Percentiles rank a stretch among this genome's conserved stretches.
phyloP scores from a whole-genome alignment of 202 grass and related monocot species.

The Brachypodium distachyon region DNA sequence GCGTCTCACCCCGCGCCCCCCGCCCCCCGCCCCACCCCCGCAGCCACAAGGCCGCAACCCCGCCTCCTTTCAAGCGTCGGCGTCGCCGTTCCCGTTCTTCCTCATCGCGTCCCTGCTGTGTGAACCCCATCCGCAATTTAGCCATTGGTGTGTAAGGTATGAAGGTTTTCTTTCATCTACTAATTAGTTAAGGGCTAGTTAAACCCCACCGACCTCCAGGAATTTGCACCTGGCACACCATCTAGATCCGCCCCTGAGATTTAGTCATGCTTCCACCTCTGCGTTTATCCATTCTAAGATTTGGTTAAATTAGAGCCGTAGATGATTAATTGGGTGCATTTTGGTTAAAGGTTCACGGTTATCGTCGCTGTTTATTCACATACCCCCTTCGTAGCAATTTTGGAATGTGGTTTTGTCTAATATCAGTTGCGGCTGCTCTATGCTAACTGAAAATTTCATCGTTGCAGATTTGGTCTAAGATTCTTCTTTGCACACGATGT shows the following conservation, averaged over 20 bases:
- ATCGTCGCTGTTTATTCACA: background rate
- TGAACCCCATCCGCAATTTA: background rate
- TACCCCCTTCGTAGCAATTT: background rate
- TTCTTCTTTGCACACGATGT: slow-evolving; percentile 1
- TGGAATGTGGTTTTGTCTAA: background rate
- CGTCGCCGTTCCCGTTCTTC: background rate
- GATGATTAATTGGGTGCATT: background rate
- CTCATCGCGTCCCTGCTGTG: background rate
- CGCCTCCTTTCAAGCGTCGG: background rate
- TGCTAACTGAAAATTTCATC: background rate
- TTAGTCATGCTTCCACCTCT: background rate
- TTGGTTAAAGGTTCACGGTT: background rate
- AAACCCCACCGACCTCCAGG: background rate
- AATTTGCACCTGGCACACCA: background rate
- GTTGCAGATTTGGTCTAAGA: background rate
- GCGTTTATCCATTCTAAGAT: background rate
- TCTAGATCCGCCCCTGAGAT: background rate
- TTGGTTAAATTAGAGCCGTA: background rate
- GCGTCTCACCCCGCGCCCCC: background rate
- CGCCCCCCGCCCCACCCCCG: background rate
- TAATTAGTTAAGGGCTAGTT: background rate
- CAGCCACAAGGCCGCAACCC: too few relatives aligned
- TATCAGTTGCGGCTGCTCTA: background rate
- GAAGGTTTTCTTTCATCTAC: background rate
- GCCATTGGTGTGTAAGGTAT: background rate